Base-by-base conservation (phyloP, 108 stramenopile species). In the Nitzschia palea region DNA sequence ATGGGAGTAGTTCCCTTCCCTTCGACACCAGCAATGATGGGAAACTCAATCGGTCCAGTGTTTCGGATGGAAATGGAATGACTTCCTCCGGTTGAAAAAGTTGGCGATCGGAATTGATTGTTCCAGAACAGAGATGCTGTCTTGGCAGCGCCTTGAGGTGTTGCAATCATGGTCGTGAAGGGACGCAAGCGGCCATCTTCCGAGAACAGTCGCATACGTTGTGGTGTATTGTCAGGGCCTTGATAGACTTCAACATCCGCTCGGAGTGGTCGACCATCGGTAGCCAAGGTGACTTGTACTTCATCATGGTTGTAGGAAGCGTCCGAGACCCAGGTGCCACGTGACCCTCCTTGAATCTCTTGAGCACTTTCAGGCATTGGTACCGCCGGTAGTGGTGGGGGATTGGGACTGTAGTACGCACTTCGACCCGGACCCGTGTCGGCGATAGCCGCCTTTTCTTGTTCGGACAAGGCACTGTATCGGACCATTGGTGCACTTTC, bases 161-260 rank as follows among this genome's bases (percentile, higher is more conserved):
- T 84, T 44, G 80, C 82, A 37, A 90, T 72, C n/a, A 81, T 68
- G 59, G 82, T 74, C 31, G 56, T 62, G 68, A 87, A 85, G 44
- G 89, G 86, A 40, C 89, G 86, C 12, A 77, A 40, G 26, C 64
- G 50, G 8, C 89, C 89, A 63, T 90, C 86, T 77, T 90, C 89
- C 44, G 77, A 56, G 67, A 86, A 90, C 4, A 90, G 72, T 36
- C 79, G 67, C 77, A 87, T 85, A 35, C 81, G 83, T 52, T 79
- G 78, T 0, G 88, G 88, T 34, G 79, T 76, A 69, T 89, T 86
- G 44, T 85, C 80, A 1, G 88, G 88, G 59, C 85, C 85, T 56
- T 84, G 79, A 81, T 84, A 86, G 23, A 89, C 42, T 55, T 86
- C 85, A 23, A 89, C 76, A 61, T 86, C 74, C 27, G 86, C 83